phyloP scores from a whole-genome alignment of 2,329 filamentous ascomycete species.

The Graphiopsis chlorocephala region DNA sequence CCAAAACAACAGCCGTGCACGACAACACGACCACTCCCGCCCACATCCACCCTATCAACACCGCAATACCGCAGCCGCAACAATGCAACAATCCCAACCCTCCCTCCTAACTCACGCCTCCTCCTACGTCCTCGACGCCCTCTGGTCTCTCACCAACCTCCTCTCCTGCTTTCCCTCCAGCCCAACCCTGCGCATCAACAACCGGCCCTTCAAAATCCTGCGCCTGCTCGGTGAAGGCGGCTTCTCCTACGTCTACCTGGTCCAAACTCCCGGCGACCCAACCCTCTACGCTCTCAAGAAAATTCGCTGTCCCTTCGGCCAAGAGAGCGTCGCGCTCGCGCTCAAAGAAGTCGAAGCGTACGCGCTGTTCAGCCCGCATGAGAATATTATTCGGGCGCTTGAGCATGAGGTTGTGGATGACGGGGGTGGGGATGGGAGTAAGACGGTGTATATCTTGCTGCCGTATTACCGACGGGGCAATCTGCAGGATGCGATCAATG shows the following conservation, averaged over 20 bases:
- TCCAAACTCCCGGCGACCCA: constrained; percentile 81
- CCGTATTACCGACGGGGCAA: constrained; percentile 96
- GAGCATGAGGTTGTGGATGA: constrained; percentile 81
- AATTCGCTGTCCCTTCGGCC: constrained; percentile 96
- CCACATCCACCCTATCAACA: background rate
- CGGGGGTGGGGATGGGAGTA: constrained; percentile 60
- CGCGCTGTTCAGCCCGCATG: constrained; percentile 76
- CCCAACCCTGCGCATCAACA: constrained; percentile 93
- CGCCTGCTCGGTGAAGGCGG: constrained; percentile 94
- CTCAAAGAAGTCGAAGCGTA: constrained; percentile 98
- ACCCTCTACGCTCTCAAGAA: constrained; percentile 95
- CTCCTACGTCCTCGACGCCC: constrained; percentile 74
- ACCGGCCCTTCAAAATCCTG: constrained; percentile 90
- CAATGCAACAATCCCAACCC: constrained; percentile 25
- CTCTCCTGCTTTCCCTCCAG: constrained; percentile 94
- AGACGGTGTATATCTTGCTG: constrained; percentile 94
- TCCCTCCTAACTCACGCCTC: constrained; percentile 34
- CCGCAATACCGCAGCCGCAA: no score
- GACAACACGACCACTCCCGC: background rate
- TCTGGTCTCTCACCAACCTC: constrained; percentile 92
- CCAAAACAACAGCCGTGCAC: background rate
- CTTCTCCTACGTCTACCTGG: constrained; percentile 98
- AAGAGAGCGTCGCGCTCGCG: constrained; percentile 90
- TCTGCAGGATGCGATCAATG: constrained; percentile 96
- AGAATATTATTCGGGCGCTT: constrained; percentile 81